Base-by-base conservation (phyloP, 371 early-diverging fungal genomes). In the Saksenaea vasiformis region DNA sequence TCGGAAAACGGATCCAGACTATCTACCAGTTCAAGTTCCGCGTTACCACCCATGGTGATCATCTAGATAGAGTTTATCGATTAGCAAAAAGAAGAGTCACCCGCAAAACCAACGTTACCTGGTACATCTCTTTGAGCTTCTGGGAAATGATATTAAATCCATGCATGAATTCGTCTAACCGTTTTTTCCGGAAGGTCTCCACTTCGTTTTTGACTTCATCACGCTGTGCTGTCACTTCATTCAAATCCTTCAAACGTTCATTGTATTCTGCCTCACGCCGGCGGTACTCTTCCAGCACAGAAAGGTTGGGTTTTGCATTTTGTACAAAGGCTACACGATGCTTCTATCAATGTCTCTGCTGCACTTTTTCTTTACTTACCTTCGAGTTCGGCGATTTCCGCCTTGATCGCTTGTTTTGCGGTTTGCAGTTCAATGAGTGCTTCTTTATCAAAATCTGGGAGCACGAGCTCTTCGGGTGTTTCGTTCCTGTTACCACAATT, bases 11-110 rank as follows among this genome's bases (percentile, higher is more conserved):
- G 99, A 79, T 99, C 99, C 76, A 99, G 79, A 71, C 93, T 95
- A 71, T 99, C 99, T 3, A 99, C 97, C n/a, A 99, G 82, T 71
- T 99, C 99, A 31, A 99, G 83, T 76, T 99, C 99, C 0, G 99
- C 99, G 77, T 98, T 98, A 19, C 99, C 99, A 22, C 99, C 99
- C 59, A 99, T 82, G 0, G 99, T 99, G 64, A 99, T 95, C 94
- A 98, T 92, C 92, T 90, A 58, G 17, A 59, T 31, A 44, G 8
- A 26, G 22, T 10, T 70, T 41, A 56, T 56, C 5, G 61, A 22
- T 41, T 53, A 11, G 9, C 43, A 54, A 35, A 5, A 43, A 56
- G 15, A 22, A 35, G 37, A 37, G 37, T n/a, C n/a, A n/a, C n/a
- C n/a, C 37, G 37, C 0, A 15, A 56, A 4, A 24, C 8, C 15